phyloP scores from a whole-genome alignment of 2,329 filamentous ascomycete genomes.

The Sclerotinia minor region DNA sequence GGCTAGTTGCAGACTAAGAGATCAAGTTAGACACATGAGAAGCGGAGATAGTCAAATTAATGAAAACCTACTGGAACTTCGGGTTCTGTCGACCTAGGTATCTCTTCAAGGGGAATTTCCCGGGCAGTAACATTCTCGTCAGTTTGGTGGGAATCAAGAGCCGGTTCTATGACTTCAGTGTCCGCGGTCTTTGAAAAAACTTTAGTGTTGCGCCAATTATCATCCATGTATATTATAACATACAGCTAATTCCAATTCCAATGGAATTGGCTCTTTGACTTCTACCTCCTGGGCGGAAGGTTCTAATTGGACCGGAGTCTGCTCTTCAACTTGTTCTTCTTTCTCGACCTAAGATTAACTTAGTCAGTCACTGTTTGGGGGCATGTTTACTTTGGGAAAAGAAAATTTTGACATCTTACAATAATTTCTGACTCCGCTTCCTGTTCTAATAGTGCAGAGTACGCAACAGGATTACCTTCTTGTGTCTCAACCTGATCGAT shows the following conservation, averaged over 20 bases:
- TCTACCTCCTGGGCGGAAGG: background rate
- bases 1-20: background rate
- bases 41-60: background rate
- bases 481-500: background rate
- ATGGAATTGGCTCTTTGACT: background rate
- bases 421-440: background rate
- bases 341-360: background rate
- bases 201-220: background rate
- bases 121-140: background rate
- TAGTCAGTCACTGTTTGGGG: background rate
- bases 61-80: background rate
- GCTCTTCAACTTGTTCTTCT: background rate
- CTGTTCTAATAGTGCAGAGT: background rate
- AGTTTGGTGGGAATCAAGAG: background rate
- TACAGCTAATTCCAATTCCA: background rate
- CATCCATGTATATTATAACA: background rate
- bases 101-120: no score
- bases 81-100: background rate
- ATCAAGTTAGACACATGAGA: background rate
- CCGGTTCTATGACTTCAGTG: background rate
- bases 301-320: background rate
- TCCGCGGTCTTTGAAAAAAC: background rate
- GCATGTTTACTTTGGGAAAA: background rate
- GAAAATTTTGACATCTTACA: background rate
- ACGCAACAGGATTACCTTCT: no score